Evolutionary conservation across 345 rosid genomes (phyloP), one percentile per base, ranked within the genome.

Genomic region (Garcia nutans): DNA sequence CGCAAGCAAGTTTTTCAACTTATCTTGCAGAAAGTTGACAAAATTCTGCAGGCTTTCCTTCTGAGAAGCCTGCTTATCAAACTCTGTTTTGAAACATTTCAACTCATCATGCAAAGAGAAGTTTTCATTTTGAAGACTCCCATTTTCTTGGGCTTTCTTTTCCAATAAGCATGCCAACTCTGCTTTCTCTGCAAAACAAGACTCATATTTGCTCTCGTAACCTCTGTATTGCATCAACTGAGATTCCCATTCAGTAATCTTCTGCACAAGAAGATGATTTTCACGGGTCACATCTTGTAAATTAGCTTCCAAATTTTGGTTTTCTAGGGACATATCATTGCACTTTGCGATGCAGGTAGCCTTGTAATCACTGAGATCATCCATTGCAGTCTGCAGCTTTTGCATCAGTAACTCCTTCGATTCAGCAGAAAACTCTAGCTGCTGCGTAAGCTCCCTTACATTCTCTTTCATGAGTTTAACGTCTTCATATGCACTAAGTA

Each of bases 171-270:
- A 85, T 54, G 85, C 81, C 80, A 95, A 82, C 77, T 89, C 93
- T 20, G 78, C 81, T 79, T 87, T 92, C 87, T 91, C 97, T 19
- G 50, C 83, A 44, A 82, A 80, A 82, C 86, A 82, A 47, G 83
- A 76, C 82, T 89, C 93, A 80, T 84, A 94, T 73, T 80, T 87
- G 83, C 77, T 79, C 82, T 89, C 77, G 64, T 81, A 89, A 74
- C 78, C 86, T 74, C 77, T 78, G 78, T 74, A 88, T 65, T 88
- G 94, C 76, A 79, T 71, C 74, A 84, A 76, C 79, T 86, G 64
- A 67, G 89, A 77, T 80, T 94, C 97, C 87, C 89, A 82, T 80
- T 92, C 97, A 74, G 83, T 76, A 58, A 93, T 80, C 80, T 91
- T 96, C 85, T 90, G 85, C 52, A 74, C 81, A 64, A 89, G 87